Evolutionary conservation across 352 stramenopile genomes (phyloP).

Genomic region (Pythium insidiosum): DNA sequence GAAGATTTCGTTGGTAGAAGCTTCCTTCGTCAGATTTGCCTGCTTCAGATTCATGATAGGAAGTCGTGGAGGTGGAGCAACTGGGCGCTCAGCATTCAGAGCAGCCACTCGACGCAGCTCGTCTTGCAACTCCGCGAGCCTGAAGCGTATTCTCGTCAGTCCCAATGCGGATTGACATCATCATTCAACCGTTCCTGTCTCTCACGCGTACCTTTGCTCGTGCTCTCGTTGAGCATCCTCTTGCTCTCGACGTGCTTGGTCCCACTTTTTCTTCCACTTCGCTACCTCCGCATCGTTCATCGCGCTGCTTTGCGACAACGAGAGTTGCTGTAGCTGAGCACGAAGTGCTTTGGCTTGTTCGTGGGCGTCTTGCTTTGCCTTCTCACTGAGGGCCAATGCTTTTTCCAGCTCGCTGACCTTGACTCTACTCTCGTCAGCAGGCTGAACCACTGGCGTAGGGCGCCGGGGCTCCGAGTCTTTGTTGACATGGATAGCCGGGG

Average conservation of each 20-base stretch:
- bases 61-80: neutral
- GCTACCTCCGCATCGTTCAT: conserved; percentile 40
- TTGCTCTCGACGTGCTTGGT: conserved; percentile 42
- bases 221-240: conserved; percentile 29
- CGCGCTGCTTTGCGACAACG: conserved; percentile 18
- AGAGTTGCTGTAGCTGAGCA: conserved; percentile 29
- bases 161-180: too few species aligned
- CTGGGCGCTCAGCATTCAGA: too few species aligned
- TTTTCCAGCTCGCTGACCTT: conserved; percentile 12
- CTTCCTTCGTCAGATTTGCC: conserved; percentile 27
- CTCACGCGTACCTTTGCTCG: conserved; percentile 32
- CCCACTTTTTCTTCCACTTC: conserved; percentile 48
- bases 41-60: conserved; percentile 27
- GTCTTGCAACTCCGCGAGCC: neutral
- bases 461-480: too few species aligned
- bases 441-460: too few species aligned
- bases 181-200: too few species aligned
- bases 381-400: conserved; percentile 18
- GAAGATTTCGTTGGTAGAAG: conserved; percentile 53
- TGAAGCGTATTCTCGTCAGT: too few species aligned
- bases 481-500: too few species aligned
- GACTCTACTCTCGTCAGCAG: too few species aligned
- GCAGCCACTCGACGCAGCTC: conserved; percentile 9
- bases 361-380: conserved; percentile 30
- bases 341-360: conserved; percentile 42